Evolutionary conservation across 2,329 filamentous ascomycete genomes (phyloP).

Genomic region (Truncatella angustata): DNA sequence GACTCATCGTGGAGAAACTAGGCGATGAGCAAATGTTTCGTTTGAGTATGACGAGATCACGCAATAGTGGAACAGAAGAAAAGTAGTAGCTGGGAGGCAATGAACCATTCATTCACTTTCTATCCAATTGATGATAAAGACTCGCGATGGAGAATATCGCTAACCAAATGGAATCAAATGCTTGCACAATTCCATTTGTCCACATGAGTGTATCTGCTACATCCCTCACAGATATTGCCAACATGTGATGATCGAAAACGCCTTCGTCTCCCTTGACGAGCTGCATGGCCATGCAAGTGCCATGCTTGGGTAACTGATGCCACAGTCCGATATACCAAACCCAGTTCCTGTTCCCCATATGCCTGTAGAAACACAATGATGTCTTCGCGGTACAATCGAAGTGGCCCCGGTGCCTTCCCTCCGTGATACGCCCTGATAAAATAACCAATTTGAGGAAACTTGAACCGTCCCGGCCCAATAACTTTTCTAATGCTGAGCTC

Average conservation of each 20-base stretch:
- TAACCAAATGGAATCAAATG: too few relatives aligned
- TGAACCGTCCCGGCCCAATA: constrained; percentile 20
- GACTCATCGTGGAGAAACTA: neutral
- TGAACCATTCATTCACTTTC: too few relatives aligned
- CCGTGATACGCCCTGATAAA: constrained; percentile 25
- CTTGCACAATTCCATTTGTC: neutral
- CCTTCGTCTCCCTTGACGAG: neutral
- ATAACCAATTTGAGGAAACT: neutral
- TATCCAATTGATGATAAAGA: too few relatives aligned
- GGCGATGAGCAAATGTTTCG: constrained; percentile 1
- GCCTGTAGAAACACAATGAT: neutral
- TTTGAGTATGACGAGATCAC: neutral
- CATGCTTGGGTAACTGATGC: neutral
- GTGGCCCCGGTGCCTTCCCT: neutral
- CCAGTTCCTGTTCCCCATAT: neutral
- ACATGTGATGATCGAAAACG: neutral
- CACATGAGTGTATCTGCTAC: neutral
- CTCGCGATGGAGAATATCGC: neutral
- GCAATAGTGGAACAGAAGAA: neutral
- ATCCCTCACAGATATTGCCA: neutral
- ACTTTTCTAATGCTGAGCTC: constrained; percentile 51
- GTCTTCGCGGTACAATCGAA: neutral
- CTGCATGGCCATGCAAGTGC: neutral
- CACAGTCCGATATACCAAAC: neutral
- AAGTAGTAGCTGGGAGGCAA: neutral